Base-by-base conservation (phyloP, 2,329 filamentous ascomycete genomes). In the Penicillium sp. region DNA sequence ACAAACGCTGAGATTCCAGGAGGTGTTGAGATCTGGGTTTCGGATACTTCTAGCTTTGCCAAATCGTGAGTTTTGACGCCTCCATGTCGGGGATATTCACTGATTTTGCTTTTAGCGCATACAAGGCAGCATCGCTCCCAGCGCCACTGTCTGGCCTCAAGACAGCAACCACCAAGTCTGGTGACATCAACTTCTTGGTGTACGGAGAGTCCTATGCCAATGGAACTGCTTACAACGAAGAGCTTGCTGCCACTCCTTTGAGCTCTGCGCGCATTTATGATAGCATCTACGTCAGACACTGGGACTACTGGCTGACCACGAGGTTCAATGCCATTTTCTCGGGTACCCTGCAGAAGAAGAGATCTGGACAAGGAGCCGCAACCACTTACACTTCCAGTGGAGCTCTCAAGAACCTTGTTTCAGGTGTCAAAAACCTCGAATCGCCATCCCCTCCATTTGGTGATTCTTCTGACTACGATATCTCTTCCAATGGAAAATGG, bases 391-490 rank as follows among this genome's bases (percentile, higher is more conserved):
- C 14, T 70, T 41, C 69, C 72, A 16, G 78, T 88, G 27, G 86
- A 84, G 65, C 87, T 78, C 46, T 92, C 29, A 70, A 67, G 38
- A 76, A 76, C 58, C 66, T 76, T 27, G 70, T 76, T 22, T 62
- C 71, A 4, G 67, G 68, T 6, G 63, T 75, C 27, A 69, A 70
- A 59, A 70, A 75, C 45, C 16, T 85, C 83, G 45, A 76, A 57
- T 72, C 69, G 14, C 75, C 75, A 1, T 71, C 71, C 42, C 72
- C 73, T 27, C 88, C 90, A 0, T 95, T 96, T 64, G 92, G 92
- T 3, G 90, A 88, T 18, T 77, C 84, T 0, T 83, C 85, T n/a
- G 88, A 95, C 71, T 96, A 92, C 65, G 90, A 95, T 65, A 83
- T 77, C 45, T 75, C 75, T 2, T 64, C 73, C 1, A 67, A 77